phyloP scores from a whole-genome alignment of 2,329 filamentous ascomycete genomes.

The Colletotrichum plurivorum region DNA sequence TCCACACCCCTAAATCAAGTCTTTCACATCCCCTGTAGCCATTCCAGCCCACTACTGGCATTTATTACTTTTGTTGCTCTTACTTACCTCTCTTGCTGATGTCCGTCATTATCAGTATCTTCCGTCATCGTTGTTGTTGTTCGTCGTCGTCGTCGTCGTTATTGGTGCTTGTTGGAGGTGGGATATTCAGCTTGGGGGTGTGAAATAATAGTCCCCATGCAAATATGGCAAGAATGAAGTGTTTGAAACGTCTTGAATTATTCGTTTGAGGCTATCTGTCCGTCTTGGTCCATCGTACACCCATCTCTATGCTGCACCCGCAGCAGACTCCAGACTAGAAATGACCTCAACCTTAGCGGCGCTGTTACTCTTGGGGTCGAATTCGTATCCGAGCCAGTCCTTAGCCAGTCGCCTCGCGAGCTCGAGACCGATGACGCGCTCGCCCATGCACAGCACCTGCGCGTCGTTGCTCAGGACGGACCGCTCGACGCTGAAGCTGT shows the following conservation, averaged over 20 bases:
- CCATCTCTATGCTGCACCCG: not conserved
- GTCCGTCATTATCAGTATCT: no score
- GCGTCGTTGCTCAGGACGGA: conserved; percentile 87
- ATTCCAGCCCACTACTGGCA: no score
- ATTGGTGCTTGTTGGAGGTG: no score
- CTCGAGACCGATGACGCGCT: conserved; percentile 86
- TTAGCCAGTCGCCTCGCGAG: conserved; percentile 81
- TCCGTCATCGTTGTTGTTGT: no score
- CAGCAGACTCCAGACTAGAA: conserved; percentile 51
- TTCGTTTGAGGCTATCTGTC: not conserved
- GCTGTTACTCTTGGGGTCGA: conserved; percentile 72
- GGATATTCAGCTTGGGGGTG: no score
- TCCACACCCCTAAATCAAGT: no score
- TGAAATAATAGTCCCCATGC: no score
- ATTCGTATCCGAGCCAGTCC: conserved; percentile 89
- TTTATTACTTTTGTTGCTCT: no score
- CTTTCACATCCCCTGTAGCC: no score
- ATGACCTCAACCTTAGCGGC: conserved; percentile 62
- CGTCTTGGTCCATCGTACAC: not conserved
- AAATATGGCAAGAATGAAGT: not conserved
- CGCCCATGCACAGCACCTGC: conserved; percentile 88
- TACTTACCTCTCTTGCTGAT: no score
- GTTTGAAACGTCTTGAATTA: not conserved
- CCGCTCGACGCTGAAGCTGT: conserved; percentile 86
- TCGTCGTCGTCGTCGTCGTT: no score